These are phyloP conservation scores for Cystofilobasidium macerans DNA, from an alignment of 768 basidiomycete species.

Conservation along the genomic window DNA sequence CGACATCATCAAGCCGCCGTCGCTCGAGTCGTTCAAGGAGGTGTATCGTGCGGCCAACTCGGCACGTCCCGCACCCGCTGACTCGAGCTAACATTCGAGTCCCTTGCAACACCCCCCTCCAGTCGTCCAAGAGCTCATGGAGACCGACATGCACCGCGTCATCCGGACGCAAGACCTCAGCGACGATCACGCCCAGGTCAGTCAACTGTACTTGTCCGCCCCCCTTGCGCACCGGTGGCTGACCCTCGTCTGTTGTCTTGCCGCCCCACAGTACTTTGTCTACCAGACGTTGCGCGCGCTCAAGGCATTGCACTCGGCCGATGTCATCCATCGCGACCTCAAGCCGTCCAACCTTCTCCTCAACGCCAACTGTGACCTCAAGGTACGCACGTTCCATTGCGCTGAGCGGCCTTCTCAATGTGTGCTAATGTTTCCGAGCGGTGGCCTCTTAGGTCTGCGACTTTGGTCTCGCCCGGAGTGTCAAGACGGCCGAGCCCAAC, in stretches of 20 bases:
- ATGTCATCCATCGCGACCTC: constrained; percentile 80
- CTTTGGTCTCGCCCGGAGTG: constrained; percentile 24
- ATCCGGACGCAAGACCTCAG: constrained; percentile 87
- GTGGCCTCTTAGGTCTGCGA: constrained; percentile 19
- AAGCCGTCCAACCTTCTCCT: constrained; percentile 92
- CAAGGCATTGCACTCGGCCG: constrained; percentile 88
- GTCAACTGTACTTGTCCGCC: constrained; percentile 9
- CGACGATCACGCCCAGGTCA: constrained; percentile 58
- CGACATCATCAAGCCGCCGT: constrained; percentile 75
- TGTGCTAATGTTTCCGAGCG: neutral
- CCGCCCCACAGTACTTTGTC: constrained; percentile 75
- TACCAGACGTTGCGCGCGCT: constrained; percentile 90
- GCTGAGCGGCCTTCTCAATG: neutral
- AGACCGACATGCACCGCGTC: constrained; percentile 91
- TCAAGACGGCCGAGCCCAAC: constrained; percentile 28
- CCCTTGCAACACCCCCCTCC: neutral
- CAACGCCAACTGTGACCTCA: constrained; percentile 92
- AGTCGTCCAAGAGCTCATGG: constrained; percentile 51
- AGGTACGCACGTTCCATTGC: constrained; percentile 48
- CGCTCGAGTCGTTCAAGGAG: constrained; percentile 68
- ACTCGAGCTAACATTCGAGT: neutral
- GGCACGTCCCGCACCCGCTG: neutral
- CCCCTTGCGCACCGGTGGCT: neutral
- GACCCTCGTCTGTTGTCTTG: no score
- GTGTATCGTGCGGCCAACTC: constrained; percentile 44